Percentiles rank a stretch among this genome's conserved stretches.
These are phyloP conservation scores for Fusarium protoensiforme DNA, from an alignment of 2,329 filamentous ascomycete genomes.

Conservation along the genomic window DNA sequence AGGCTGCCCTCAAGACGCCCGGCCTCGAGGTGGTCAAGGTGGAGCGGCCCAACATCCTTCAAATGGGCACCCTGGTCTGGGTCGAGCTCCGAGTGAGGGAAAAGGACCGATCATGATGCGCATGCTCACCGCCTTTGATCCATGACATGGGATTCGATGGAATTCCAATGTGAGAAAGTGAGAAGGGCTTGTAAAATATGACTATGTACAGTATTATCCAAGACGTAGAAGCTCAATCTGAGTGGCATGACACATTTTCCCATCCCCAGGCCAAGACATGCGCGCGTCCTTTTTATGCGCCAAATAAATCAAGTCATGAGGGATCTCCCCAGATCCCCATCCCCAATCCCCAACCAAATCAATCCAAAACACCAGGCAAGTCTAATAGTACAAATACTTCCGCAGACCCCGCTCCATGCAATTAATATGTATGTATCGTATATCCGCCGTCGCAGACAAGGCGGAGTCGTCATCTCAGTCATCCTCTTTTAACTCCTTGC, in stretches of 20 bases:
- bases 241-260: slow-evolving; percentile 42
- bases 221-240: slow-evolving; percentile 34
- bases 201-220: slow-evolving; percentile 42
- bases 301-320: slow-evolving; percentile 27
- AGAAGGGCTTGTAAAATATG: slow-evolving; percentile 38
- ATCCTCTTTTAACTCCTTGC: slow-evolving; percentile 35
- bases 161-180: slow-evolving; percentile 12
- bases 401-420: slow-evolving; percentile 42
- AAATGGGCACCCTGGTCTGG: slow-evolving; percentile 68
- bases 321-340: slow-evolving; percentile 25
- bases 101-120: slow-evolving; percentile 17
- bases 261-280: slow-evolving; percentile 6
- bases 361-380: slow-evolving; percentile 36
- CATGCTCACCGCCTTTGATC: background rate
- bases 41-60: slow-evolving; percentile 61
- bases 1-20: slow-evolving; percentile 59
- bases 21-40: slow-evolving; percentile 68
- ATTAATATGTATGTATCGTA: slow-evolving; percentile 40
- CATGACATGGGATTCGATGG: slow-evolving; percentile 5
- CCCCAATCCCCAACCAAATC: slow-evolving; percentile 35
- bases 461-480: slow-evolving; percentile 36
- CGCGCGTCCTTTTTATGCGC: slow-evolving; percentile 31
- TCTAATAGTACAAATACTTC: slow-evolving; percentile 48
- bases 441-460: slow-evolving; percentile 40
- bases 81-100: slow-evolving; percentile 63